Percentiles rank a stretch among this genome's conserved stretches.
Evolutionary conservation across 1,284 basidiomycete species (phyloP).

Genomic region (Erythrobasidium hasegawianum): DNA sequence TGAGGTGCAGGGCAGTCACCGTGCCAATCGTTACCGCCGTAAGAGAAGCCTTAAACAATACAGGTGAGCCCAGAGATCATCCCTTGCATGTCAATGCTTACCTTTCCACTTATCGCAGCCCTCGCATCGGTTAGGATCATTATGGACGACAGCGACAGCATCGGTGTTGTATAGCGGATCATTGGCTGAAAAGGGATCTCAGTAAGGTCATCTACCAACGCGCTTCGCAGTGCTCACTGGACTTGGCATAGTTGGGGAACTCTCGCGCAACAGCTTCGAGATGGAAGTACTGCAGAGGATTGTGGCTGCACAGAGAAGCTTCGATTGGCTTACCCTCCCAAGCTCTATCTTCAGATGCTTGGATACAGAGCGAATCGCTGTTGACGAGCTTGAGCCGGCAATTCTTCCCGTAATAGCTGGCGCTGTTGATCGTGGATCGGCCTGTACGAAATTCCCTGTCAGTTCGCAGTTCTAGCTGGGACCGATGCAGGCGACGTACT

Average conservation of each 20-base stretch:
- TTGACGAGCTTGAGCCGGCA: not conserved
- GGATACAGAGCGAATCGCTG: not conserved
- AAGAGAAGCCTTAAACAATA: not conserved
- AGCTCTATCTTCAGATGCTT: not conserved
- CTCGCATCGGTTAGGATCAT: not conserved
- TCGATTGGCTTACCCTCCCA: conserved; percentile 1
- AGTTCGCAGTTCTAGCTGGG: too few relatives aligned
- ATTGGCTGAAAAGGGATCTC: not conserved
- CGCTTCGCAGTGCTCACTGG: too few relatives aligned
- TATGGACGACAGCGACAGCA: not conserved
- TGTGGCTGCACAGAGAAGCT: not conserved
- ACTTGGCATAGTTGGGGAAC: not conserved
- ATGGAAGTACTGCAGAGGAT: not conserved
- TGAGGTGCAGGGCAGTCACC: not conserved
- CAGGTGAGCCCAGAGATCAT: too few relatives aligned
- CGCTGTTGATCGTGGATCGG: too few relatives aligned
- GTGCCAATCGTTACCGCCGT: not conserved
- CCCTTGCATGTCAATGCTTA: too few relatives aligned
- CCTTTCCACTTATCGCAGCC: too few relatives aligned
- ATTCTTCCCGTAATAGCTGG: not conserved
- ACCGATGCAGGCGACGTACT: conserved; percentile 6
- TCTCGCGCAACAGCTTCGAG: not conserved
- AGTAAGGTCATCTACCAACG: not conserved
- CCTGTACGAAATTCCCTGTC: too few relatives aligned
- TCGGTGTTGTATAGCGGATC: not conserved